These are phyloP conservation scores for thale cress (Arabidopsis thaliana) DNA, from an alignment of 345 rosid species.

Conservation along the genomic window TAIR10.1 NC_003076.8:1891001-1891500, in stretches of 20 bases:
- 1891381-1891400: slow-evolving; percentile 44
- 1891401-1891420: slow-evolving; percentile 45
- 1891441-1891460: neutral
- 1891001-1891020: neutral
- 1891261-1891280: slow-evolving; percentile 50
- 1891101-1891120: neutral
- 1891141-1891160: slow-evolving; percentile 13
- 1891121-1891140: neutral
- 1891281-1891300: slow-evolving; percentile 43
- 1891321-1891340: slow-evolving; percentile 39
- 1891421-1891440: slow-evolving; percentile 34
- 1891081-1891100: slow-evolving; percentile 12
- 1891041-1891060: neutral
- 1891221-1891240: slow-evolving; percentile 21
- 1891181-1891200: slow-evolving; percentile 5
- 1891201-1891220: slow-evolving; percentile 34
- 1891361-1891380: slow-evolving; percentile 44
- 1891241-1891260: slow-evolving; percentile 14
- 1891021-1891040: neutral
- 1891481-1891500: slow-evolving; percentile 1
- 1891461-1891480: slow-evolving; percentile 32
- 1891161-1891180: neutral
- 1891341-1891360: slow-evolving; percentile 47
- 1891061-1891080: neutral
- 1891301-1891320: slow-evolving; percentile 37